Evolutionary conservation across 768 basidiomycete genomes (phyloP).

Genomic region (Tylopilus felleus): DNA sequence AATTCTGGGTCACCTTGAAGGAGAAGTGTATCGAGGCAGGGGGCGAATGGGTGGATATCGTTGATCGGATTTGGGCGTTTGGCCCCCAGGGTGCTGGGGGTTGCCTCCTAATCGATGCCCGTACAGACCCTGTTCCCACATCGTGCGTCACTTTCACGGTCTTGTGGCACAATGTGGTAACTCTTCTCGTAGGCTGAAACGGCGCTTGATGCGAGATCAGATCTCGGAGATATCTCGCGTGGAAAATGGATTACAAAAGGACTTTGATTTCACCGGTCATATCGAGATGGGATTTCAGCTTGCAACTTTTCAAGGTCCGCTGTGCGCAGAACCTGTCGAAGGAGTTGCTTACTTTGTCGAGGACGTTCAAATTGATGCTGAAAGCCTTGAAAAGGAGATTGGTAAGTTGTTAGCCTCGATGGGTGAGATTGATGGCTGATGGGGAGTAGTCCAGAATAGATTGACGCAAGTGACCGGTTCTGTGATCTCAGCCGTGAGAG

Average conservation of each 20-base stretch:
- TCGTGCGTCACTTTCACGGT: conserved; percentile 48
- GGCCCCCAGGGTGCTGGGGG: conserved; percentile 86
- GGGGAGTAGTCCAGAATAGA: conserved; percentile 62
- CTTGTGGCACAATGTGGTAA: conserved; percentile 5
- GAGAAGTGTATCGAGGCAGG: conserved; percentile 64
- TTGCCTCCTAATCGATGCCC: conserved; percentile 79
- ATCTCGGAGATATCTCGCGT: conserved; percentile 28
- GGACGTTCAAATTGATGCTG: conserved; percentile 58
- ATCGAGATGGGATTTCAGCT: conserved; percentile 95
- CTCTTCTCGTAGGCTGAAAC: conserved; percentile 43
- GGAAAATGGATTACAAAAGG: conserved; percentile 37
- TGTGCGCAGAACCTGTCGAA: conserved; percentile 93
- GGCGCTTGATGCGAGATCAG: conserved; percentile 41
- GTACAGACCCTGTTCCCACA: conserved; percentile 42
- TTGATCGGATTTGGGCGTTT: conserved; percentile 82
- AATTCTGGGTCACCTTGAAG: conserved; percentile 76
- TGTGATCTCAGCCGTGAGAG: conserved; percentile 82
- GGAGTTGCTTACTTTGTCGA: conserved; percentile 93
- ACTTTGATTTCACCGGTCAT: conserved; percentile 68
- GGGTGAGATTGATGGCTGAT: conserved; percentile 10
- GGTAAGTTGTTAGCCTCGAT: conserved; percentile 40
- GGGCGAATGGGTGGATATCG: conserved; percentile 73
- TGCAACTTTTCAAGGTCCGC: conserved; percentile 88
- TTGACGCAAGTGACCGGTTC: conserved; percentile 88
- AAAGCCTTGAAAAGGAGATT: conserved; percentile 60